These are phyloP conservation scores for Hericium alpestre DNA, from an alignment of 768 basidiomycete species.

Conservation along the genomic window DNA sequence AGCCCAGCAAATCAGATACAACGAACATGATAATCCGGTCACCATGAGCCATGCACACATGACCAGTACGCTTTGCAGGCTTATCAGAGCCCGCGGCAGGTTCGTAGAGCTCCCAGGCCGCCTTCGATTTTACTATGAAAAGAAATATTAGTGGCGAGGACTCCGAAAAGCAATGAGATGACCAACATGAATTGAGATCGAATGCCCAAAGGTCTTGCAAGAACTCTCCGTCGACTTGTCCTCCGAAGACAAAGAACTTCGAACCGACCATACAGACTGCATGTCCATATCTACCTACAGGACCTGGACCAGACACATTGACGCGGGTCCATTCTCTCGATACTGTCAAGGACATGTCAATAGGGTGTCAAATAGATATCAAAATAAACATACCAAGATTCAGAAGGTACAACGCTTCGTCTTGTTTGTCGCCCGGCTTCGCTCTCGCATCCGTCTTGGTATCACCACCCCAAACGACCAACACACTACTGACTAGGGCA, in stretches of 20 bases:
- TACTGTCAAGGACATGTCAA: slow-evolving; percentile 35
- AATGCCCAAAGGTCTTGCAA: slow-evolving; percentile 94
- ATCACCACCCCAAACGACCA: slow-evolving; percentile 98
- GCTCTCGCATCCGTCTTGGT: slow-evolving; percentile 69
- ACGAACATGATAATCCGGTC: slow-evolving; percentile 29
- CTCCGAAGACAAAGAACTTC: slow-evolving; percentile 91
- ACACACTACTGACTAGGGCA: slow-evolving; percentile 88
- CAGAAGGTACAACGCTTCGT: slow-evolving; percentile 86
- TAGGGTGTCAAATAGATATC: neutral
- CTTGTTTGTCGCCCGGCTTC: slow-evolving; percentile 64
- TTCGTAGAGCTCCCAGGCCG: slow-evolving; percentile 75
- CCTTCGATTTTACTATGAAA: slow-evolving; percentile 63
- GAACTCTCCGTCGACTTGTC: slow-evolving; percentile 91
- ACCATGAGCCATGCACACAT: slow-evolving; percentile 73
- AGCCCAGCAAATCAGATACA: slow-evolving; percentile 10
- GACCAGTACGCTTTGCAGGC: slow-evolving; percentile 84
- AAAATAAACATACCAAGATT: slow-evolving; percentile 58
- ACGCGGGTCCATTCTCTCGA: slow-evolving; percentile 94
- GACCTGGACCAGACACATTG: slow-evolving; percentile 62
- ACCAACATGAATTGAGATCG: slow-evolving; percentile 86
- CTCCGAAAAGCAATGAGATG: neutral
- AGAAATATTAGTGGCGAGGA: slow-evolving; percentile 2
- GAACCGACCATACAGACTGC: slow-evolving; percentile 87
- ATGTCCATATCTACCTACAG: slow-evolving; percentile 90
- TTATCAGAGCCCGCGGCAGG: slow-evolving; percentile 41